Evolutionary conservation across 108 stramenopile species (phyloP), one percentile per base, ranked within the genome.

Genomic region (Fragilariopsis cylindrus): DNA sequence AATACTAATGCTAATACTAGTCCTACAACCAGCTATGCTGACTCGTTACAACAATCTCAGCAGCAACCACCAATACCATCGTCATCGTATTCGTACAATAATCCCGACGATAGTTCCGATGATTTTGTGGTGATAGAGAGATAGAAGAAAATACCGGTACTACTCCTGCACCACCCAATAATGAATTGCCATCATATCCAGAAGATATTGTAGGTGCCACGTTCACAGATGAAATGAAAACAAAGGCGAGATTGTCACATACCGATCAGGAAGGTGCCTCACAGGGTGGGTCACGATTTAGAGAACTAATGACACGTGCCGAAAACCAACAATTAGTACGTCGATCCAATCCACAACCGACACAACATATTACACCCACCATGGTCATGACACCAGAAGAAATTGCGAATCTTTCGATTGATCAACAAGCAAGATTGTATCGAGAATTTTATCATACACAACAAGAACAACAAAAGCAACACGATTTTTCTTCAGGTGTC

Each of bases 391-490:
- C 79, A 48, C 57, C 70, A 44, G 15, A 81, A 48, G 45, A 76
- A 48, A 30, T 80, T 19, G 41, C 48, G 0, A 57, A 65, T 49
- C 55, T 80, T 13, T 66, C 79, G 4, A 72, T 81, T 41, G 80
- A 85, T 1, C 60, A 85, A 5, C 84, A 85, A 71, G 83, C 83
- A 5, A 43, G 48, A 30, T 16, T 84, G 70, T 84, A 80, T 65
- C 83, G 83, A 63, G 67, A 80, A 72, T 58, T 72, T 74, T 69
- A 69, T 66, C 74, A 83, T 45, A 79, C 64, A 40, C 81, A 76
- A 66, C 68, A 65, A 13, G 16, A 62, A 62, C 65, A 41, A 45
- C 65, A 66, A 2, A 40, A 66, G 43, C 65, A 66, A 44, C 21
- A 45, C 15, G 11, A 12, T 13, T 13, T 9, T 43, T 30, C 30